Conservation (phyloP, 495 filamentous ascomycete genomes). For the Aspergillus baeticus region DNA sequence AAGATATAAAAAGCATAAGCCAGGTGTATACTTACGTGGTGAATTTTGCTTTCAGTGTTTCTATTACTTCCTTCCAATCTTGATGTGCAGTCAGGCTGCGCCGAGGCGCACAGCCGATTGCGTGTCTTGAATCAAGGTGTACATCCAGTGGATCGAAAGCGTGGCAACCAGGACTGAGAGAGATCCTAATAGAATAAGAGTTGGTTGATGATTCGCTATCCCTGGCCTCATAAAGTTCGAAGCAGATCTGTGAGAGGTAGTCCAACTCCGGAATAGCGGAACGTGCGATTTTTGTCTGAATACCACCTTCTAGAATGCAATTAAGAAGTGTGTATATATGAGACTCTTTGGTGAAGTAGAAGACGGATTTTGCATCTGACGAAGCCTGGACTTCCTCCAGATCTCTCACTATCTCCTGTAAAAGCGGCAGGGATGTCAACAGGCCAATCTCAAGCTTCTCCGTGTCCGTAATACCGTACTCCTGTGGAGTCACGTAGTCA, state of each 20-base stretch:
- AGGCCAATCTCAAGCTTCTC: conserved; percentile 98
- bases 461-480: conserved; percentile 90
- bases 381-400: conserved; percentile 97
- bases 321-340: conserved; percentile 98
- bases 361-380: conserved; percentile 87
- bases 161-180: conserved; percentile 92
- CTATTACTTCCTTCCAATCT: conserved; percentile 94
- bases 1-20: background rate
- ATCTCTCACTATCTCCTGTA: conserved; percentile 94
- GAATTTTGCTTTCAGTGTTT: conserved; percentile 91
- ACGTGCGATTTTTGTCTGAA: conserved; percentile 87
- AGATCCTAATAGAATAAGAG: conserved; percentile 93
- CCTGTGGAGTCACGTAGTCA: conserved; percentile 97
- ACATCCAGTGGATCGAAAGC: conserved; percentile 94
- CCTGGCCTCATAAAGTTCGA: conserved; percentile 94
- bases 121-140: conserved; percentile 91
- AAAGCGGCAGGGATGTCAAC: conserved; percentile 84
- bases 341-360: conserved; percentile 99
- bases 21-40: conserved; percentile 65
- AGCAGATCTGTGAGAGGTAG: conserved; percentile 96
- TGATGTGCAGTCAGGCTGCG: conserved; percentile 87
- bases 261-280: conserved; percentile 95
- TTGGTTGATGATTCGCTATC: conserved; percentile 71
- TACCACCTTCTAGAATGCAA: conserved; percentile 94
- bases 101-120: conserved; percentile 86